Percentiles rank a stretch among this genome's conserved stretches.
Conservation (phyloP, 2,329 filamentous ascomycete genomes). For the Penicillium verrucosum region DNA sequence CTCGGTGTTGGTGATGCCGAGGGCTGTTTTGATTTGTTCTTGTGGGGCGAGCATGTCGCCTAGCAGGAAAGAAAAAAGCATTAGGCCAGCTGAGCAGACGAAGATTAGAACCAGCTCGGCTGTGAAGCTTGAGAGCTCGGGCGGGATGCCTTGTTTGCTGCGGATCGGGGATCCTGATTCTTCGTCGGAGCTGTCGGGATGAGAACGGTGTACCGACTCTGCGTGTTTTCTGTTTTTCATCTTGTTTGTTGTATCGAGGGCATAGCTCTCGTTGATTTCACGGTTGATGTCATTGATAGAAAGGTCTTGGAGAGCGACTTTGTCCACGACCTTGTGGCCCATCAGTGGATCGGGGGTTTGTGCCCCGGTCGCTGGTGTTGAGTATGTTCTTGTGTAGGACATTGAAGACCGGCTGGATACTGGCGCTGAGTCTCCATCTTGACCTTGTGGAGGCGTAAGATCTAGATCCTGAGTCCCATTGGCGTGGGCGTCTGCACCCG, state of each 20-base stretch:
- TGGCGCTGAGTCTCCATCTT: constrained; percentile 11
- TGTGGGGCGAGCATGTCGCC: constrained; percentile 45
- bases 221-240: constrained; percentile 19
- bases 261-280: constrained; percentile 12
- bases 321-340: constrained; percentile 13
- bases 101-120: constrained; percentile 42
- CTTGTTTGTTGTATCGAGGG: constrained; percentile 13
- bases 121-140: constrained; percentile 40
- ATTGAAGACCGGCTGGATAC: constrained; percentile 19
- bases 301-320: constrained; percentile 18
- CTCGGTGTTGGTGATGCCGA: constrained; percentile 41
- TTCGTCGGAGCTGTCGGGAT: constrained; percentile 13
- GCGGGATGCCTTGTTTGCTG: constrained; percentile 35
- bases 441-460: neutral
- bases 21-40: constrained; percentile 34
- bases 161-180: constrained; percentile 21
- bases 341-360: constrained; percentile 30
- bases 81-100: constrained; percentile 44
- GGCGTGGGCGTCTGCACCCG: constrained; percentile 7
- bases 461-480: constrained; percentile 3
- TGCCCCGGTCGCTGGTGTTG: constrained; percentile 27
- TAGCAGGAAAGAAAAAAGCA: constrained; percentile 44
- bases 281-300: constrained; percentile 14
- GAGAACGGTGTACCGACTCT: constrained; percentile 10
- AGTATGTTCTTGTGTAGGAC: constrained; percentile 17